Evolutionary conservation across 345 rosid species (phyloP), one percentile per base, ranked within the genome.

Genomic region (Gossypium rotundifolium): DNA sequence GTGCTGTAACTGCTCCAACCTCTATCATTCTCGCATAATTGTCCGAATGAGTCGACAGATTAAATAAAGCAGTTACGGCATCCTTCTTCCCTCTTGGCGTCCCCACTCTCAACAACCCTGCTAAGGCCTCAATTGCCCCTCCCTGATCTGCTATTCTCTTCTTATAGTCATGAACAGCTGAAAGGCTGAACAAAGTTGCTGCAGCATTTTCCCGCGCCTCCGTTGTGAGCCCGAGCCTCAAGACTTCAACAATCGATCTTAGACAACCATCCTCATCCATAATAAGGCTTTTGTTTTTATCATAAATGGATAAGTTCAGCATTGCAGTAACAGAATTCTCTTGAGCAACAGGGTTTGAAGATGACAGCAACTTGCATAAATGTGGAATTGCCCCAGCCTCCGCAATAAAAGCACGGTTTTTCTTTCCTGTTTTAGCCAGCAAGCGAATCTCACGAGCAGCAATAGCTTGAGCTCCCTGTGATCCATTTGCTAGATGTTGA

Each of bases 151-250:
- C 97, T 71, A 93, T 93, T 79, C 82, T 88, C 89, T 86, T 96
- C 89, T 93, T 96, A 79, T 96, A 91, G 73, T 89, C 95, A 58
- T 93, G 97, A 65, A 96, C 94, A 0, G 98, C 92, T 52, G 96
- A 96, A 54, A 96, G 85, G 82, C 98, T 96, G 59, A 96, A 93
- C 79, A 96, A 73, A 10, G 99, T 93, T 0, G 98, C 98, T 1
- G 98, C 97, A 17, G 98, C 99, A 62, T 96, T 96, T 82, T 96
- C 98, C 81, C 91, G 89, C 0, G 94, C 96, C 71, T 91, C 96
- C 22, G 89, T 90, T 16, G 98, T 90, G 27, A 86, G 85, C 48
- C 99, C 98, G 2, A 80, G 79, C 53, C 86, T 89, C 70, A 93
- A 81, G 5, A 91, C 97, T 14, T 84, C 86, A 4, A 93, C 93